A percentile compares a stretch with the other conserved stretches of the same genome.
phyloP scores from a whole-genome alignment of 2,329 filamentous ascomycete species.

The Colletotrichum liaoningense region DNA sequence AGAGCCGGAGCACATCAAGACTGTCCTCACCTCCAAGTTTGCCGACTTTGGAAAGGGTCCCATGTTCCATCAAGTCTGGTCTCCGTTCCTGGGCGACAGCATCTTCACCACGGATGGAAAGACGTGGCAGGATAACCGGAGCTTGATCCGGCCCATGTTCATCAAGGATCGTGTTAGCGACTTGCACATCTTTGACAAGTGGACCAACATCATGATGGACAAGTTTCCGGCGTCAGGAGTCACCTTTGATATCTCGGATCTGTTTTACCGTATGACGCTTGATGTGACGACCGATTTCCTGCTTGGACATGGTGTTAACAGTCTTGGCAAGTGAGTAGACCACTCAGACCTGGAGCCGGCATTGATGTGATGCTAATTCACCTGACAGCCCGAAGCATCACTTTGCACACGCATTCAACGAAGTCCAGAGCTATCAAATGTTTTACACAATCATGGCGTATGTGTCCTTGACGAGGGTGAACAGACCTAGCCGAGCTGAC shows the following conservation, averaged over 20 bases:
- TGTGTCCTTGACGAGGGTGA: slow-evolving; percentile 23
- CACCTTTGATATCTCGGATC: slow-evolving; percentile 68
- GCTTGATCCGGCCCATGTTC: slow-evolving; percentile 67
- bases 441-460: slow-evolving; percentile 64
- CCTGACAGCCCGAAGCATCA: slow-evolving; percentile 59
- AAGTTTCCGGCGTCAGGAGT: slow-evolving; percentile 65
- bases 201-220: slow-evolving; percentile 68
- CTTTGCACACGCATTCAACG: slow-evolving; percentile 77
- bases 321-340: slow-evolving; percentile 51
- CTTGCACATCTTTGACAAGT: slow-evolving; percentile 68
- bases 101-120: slow-evolving; percentile 66
- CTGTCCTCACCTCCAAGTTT: slow-evolving; percentile 63
- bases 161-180: slow-evolving; percentile 58
- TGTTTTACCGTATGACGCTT: slow-evolving; percentile 75
- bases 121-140: slow-evolving; percentile 64
- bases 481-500: neutral
- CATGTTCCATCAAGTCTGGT: slow-evolving; percentile 54
- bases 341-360: neutral
- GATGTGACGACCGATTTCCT: slow-evolving; percentile 77
- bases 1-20: slow-evolving; percentile 63
- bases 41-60: slow-evolving; percentile 62
- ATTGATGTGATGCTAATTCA: slow-evolving; percentile 34
- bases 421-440: slow-evolving; percentile 76
- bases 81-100: slow-evolving; percentile 63
- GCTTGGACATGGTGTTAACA: slow-evolving; percentile 68